Base-by-base conservation (phyloP, 441 rosid species). In the Populus trichocarpa region DNA sequence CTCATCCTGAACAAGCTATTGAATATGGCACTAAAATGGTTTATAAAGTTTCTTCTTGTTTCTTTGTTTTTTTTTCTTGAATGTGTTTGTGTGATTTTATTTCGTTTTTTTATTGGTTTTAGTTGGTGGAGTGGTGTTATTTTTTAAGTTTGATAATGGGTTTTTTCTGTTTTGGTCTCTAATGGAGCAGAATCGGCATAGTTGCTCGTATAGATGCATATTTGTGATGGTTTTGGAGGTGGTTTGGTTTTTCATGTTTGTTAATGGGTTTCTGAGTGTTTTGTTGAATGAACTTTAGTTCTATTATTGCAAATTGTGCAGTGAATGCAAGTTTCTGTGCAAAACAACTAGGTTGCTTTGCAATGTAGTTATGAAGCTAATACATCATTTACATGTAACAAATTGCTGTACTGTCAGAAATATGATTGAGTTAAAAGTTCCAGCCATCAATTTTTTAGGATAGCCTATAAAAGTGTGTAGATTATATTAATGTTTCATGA, bases 1-100 rank as follows among this genome's bases (percentile, higher is more conserved):
- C 94, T 81, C 98, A 94, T 88, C 91, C 99, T 35, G 97, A 93
- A 67, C 98, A 94, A 81, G 99, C 99, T 85, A 96, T 96, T 66
- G 98, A 96, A 77, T 94, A 96, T 76, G 99, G 97, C 89, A 94
- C 99, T 69, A 94, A 96, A 79, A 96, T 96, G 97, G 99, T 92
- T 81, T 12, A 5, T 63, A 57, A 26, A 46, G 18, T 46, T 3
- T 13, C 53, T 13, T 14, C 6, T 40, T 40, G 23, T n/a, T 57
- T 61, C 4, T 73, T 28, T 9, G 11, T 67, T 26, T 33, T 4
- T 8, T 25, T 72, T 63, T 46, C 57, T 46, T 46, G 28, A 30
- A 7, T 23, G 3, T 0, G 35, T 12, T 61, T 38, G 50, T 22
- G 12, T 6, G 50, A 11, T 4, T 11, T 40, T 40, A 40, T 40